Percentiles rank a stretch among this genome's conserved stretches.
Evolutionary conservation across 805 yeast species (phyloP).

Genomic region (Metschnikowia drakensbergensis): DNA sequence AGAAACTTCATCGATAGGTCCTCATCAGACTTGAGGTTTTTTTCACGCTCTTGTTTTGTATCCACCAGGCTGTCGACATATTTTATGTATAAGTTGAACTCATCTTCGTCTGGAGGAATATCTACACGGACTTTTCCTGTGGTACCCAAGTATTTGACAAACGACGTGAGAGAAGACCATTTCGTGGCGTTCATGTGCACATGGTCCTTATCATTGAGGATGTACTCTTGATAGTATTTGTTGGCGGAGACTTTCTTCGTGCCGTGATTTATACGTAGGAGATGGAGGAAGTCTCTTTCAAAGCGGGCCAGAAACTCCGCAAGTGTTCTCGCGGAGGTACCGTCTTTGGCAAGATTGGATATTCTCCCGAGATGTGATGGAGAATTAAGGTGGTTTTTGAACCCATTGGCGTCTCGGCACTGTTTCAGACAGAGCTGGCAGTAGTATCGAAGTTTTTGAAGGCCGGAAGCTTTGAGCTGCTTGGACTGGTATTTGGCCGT

Average conservation of each 20-base stretch:
- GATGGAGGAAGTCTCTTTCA: slow-evolving; percentile 56
- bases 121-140: slow-evolving; percentile 53
- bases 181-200: slow-evolving; percentile 87
- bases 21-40: slow-evolving; percentile 14
- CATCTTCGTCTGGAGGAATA: slow-evolving; percentile 29
- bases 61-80: slow-evolving; percentile 23
- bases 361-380: slow-evolving; percentile 68
- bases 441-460: slow-evolving; percentile 80
- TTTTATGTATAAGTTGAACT: slow-evolving; percentile 33
- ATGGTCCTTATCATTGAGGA: slow-evolving; percentile 69
- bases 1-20: slow-evolving; percentile 14
- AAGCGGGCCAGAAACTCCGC: slow-evolving; percentile 60
- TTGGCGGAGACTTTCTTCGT: slow-evolving; percentile 77
- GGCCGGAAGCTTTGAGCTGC: slow-evolving; percentile 75
- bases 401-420: slow-evolving; percentile 95
- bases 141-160: slow-evolving; percentile 57
- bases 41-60: background rate
- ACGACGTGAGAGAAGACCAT: slow-evolving; percentile 68
- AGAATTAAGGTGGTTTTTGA: slow-evolving; percentile 82
- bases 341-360: slow-evolving; percentile 27
- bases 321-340: slow-evolving; percentile 46
- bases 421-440: slow-evolving; percentile 92
- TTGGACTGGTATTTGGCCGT: slow-evolving; percentile 66
- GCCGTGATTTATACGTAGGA: slow-evolving; percentile 70
- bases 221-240: slow-evolving; percentile 85